Conservation (phyloP, 1,139 yeast genomes). For the Candida neerlandica region DNA sequence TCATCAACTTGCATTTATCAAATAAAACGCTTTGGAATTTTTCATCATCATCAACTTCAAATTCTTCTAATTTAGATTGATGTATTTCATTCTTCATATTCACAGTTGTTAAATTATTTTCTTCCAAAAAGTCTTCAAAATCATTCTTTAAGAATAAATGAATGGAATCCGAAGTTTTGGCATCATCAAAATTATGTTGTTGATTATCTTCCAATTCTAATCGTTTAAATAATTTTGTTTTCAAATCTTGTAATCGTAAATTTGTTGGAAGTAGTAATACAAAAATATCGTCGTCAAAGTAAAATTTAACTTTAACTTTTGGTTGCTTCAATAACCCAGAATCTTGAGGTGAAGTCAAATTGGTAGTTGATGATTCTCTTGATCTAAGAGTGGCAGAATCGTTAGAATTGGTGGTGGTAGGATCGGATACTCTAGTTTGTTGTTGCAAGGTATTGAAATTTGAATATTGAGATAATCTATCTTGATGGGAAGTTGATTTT, state of each 20-base stretch:
- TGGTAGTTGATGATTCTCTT: constrained; percentile 15
- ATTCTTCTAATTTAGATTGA: constrained; percentile 26
- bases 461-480: constrained; percentile 47
- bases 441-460: constrained; percentile 12
- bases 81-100: constrained; percentile 25
- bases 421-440: constrained; percentile 16
- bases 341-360: constrained; percentile 8
- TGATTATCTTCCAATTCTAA: constrained; percentile 35
- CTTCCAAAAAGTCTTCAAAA: constrained; percentile 41
- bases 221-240: constrained; percentile 65
- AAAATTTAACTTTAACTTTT: constrained; percentile 76
- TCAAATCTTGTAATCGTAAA: constrained; percentile 62
- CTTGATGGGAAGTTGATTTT: constrained; percentile 46
- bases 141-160: constrained; percentile 45
- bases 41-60: constrained; percentile 45
- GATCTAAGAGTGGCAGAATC: constrained; percentile 23
- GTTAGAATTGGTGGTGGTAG: constrained; percentile 29
- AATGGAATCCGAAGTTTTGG: constrained; percentile 20
- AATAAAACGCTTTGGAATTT: constrained; percentile 45
- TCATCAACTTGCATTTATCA: constrained; percentile 50
- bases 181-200: constrained; percentile 19
- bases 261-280: constrained; percentile 75
- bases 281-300: constrained; percentile 86
- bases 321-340: constrained; percentile 17
- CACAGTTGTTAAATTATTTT: constrained; percentile 31